Base-by-base conservation (phyloP, 805 yeast genomes). In the Clavispora carvajalis region DNA sequence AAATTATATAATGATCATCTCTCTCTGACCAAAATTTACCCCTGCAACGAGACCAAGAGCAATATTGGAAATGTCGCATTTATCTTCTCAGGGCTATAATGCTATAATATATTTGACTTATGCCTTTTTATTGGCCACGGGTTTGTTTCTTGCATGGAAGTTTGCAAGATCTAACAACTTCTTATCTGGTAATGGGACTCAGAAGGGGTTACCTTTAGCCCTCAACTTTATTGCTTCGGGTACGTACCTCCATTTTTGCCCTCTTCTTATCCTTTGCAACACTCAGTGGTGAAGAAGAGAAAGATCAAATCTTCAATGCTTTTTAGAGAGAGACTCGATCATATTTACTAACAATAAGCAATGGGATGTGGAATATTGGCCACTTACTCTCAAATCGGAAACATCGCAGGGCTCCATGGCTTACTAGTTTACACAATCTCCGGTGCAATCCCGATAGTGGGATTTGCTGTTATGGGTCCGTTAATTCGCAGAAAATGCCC, bases 191-290 rank as follows among this genome's bases (percentile, higher is more conserved):
- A 86, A 89, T 63, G 82, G 93, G 10, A 79, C 95, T 1, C 90
- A 85, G 53, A 71, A 71, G 33, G 95, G 88, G 21, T 24, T 87
- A 12, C 95, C 96, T 1, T 67, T 90, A 51, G 85, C 96, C 2
- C 69, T 90, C 45, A 90, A 90, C 60, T 90, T 90, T 58, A 79
- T 90, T 40, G 97, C 97, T 37, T 81, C 95, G 50, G 95, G 95
- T 76, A 71, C 67, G 85, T 82, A 18, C 7, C 16, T 13, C 13
- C 23, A 22, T 22, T 22, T 4, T 22, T 22, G 7, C 11, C 3
- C 23, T 22, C 23, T 22, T 5, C 2, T 22, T 22, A 22, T 22
- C 4, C 23, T 5, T 11, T 3, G 23, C 7, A 5, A 4, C 7
- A 2, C 6, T 5, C 23, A n/a, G n/a, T n/a, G n/a, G n/a, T n/a